Evolutionary conservation across 257 asterid genomes (phyloP).

Genomic region (Leonotis leonurus): DNA sequence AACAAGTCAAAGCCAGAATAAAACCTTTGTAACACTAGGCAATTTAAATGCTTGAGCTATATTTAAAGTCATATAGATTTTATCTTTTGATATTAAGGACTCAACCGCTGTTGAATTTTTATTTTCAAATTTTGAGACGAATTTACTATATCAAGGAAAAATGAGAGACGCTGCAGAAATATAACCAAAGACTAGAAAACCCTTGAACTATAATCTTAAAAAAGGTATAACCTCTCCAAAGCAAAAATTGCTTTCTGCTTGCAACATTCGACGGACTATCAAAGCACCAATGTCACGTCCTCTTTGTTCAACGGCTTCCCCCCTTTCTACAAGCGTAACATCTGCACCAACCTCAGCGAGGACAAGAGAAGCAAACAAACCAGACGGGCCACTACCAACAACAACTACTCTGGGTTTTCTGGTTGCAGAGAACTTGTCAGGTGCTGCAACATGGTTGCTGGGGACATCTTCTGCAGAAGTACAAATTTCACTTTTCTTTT

Average conservation of each 20-base stretch:
- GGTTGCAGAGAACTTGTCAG: conserved; percentile 17
- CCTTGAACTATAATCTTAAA: conserved; percentile 27
- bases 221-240: conserved; percentile 89
- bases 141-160: conserved; percentile 2
- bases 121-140: neutral
- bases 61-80: neutral
- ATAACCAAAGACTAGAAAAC: conserved; percentile 25
- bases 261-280: conserved; percentile 71
- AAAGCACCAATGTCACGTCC: conserved; percentile 97
- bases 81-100: conserved; percentile 1
- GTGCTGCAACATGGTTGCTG: conserved; percentile 17
- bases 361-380: conserved; percentile 92
- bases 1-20: conserved; percentile 1
- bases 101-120: conserved; percentile 11
- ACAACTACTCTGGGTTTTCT: conserved; percentile 70
- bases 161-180: conserved; percentile 8
- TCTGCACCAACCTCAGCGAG: conserved; percentile 96
- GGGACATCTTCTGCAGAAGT: conserved; percentile 23
- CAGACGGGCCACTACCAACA: conserved; percentile 96
- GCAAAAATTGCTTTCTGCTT: conserved; percentile 92
- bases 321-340: conserved; percentile 86
- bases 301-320: conserved; percentile 89
- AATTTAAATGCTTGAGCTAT: neutral
- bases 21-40: neutral
- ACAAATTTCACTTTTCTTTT: conserved; percentile 23